phyloP scores from a whole-genome alignment of 768 basidiomycete genomes.

The Porpolomopsis calyptriformis region DNA sequence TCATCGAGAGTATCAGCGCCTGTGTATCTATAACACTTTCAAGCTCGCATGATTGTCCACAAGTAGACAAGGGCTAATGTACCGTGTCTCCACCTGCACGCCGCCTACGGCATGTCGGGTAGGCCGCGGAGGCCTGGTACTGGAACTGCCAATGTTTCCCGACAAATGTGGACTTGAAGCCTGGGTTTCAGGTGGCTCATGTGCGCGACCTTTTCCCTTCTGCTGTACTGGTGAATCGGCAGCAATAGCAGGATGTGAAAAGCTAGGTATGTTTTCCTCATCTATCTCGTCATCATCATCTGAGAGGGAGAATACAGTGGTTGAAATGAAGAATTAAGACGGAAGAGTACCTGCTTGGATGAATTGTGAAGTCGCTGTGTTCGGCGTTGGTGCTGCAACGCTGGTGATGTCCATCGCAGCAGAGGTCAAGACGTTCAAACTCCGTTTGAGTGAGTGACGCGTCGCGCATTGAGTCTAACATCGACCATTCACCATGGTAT shows the following conservation, averaged over 20 bases:
- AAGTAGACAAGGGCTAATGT: no score
- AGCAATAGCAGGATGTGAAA: constrained; percentile 51
- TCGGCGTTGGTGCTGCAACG: constrained; percentile 23
- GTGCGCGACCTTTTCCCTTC: constrained; percentile 53
- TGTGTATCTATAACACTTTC: constrained; percentile 43
- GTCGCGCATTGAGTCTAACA: constrained; percentile 26
- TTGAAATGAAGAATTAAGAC: constrained; percentile 3
- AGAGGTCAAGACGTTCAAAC: constrained; percentile 9
- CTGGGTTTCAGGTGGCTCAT: constrained; percentile 37
- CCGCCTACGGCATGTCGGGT: constrained; percentile 70
- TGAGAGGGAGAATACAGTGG: constrained; percentile 11
- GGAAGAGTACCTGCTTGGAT: constrained; percentile 56
- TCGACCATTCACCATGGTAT: background rate
- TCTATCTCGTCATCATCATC: constrained; percentile 80
- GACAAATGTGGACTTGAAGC: constrained; percentile 36
- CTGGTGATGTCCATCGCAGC: constrained; percentile 31
- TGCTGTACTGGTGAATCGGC: constrained; percentile 52
- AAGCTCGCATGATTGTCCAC: background rate
- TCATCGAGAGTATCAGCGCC: constrained; percentile 87
- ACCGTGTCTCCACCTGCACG: constrained; percentile 83
- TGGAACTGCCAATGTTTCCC: constrained; percentile 60
- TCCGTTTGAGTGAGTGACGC: constrained; percentile 36
- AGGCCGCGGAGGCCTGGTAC: constrained; percentile 28
- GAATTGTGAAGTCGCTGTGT: constrained; percentile 60
- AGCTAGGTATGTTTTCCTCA: constrained; percentile 73